Evolutionary conservation across 164 flowering plant genomes (phyloP).

Genomic region (Tetracentron sinense): DNA sequence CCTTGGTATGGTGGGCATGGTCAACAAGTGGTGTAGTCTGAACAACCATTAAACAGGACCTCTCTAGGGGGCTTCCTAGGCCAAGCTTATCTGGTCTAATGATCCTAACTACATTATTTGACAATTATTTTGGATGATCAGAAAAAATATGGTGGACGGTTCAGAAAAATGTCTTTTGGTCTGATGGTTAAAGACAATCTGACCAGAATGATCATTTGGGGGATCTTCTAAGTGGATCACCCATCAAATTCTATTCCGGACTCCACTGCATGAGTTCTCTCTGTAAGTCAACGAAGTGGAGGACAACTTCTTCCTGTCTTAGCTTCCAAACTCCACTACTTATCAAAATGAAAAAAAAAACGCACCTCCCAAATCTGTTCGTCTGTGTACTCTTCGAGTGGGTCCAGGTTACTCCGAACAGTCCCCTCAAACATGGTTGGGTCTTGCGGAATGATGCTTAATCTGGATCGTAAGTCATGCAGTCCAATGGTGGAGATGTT

Average conservation of each 20-base stretch:
- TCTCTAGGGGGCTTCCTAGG: neutral
- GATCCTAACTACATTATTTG: no score
- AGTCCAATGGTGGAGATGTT: constrained; percentile 62
- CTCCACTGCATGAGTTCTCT: neutral
- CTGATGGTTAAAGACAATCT: no score
- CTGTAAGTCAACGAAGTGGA: neutral
- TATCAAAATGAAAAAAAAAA: constrained; percentile 1
- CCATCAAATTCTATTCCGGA: neutral
- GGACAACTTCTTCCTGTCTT: neutral
- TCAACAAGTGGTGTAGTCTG: neutral
- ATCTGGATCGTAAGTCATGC: constrained; percentile 67
- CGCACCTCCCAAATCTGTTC: constrained; percentile 79
- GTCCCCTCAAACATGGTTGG: constrained; percentile 95
- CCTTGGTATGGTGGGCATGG: neutral
- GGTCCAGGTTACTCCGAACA: constrained; percentile 67
- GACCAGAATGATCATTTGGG: neutral
- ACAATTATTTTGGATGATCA: no score
- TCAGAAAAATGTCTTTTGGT: neutral
- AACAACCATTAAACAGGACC: no score
- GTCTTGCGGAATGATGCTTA: constrained; percentile 86
- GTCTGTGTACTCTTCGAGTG: constrained; percentile 71
- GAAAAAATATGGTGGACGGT: neutral
- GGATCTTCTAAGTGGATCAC: neutral
- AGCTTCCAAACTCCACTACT: neutral
- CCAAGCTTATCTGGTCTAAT: neutral